phyloP scores from a whole-genome alignment of 2,329 filamentous ascomycete species.

The Stagonosporopsis vannaccii region DNA sequence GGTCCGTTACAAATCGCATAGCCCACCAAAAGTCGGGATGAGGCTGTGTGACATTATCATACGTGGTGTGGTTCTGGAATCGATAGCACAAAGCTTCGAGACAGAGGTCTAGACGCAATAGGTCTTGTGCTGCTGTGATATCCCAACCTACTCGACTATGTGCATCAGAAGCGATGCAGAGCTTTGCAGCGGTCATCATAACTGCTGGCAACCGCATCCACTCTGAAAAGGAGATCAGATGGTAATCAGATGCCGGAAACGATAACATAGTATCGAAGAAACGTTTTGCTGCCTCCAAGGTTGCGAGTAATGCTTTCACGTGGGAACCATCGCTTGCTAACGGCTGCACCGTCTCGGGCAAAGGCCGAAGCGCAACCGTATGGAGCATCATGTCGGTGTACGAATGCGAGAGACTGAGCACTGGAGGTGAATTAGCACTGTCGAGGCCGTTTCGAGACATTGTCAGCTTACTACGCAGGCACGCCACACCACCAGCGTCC shows the following conservation, averaged over 20 bases:
- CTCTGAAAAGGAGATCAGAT: constrained; percentile 42
- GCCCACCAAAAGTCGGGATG: constrained; percentile 43
- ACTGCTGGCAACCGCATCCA: constrained; percentile 45
- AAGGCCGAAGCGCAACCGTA: constrained; percentile 33
- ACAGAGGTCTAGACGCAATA: constrained; percentile 41
- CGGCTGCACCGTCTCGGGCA: background rate
- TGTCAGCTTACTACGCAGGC: constrained; percentile 28
- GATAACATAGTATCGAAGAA: constrained; percentile 74
- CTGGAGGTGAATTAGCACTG: constrained; percentile 23
- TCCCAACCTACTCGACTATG: constrained; percentile 40
- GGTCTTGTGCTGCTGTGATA: constrained; percentile 40
- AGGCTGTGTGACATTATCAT: constrained; percentile 31
- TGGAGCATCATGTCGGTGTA: constrained; percentile 41
- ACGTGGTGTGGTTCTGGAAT: constrained; percentile 40
- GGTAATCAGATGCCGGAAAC: constrained; percentile 66
- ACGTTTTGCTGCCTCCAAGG: constrained; percentile 69
- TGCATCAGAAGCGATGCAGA: constrained; percentile 39
- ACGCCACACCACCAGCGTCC: constrained; percentile 17
- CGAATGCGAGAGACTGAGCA: constrained; percentile 37
- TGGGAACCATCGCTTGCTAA: constrained; percentile 19
- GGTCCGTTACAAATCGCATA: constrained; percentile 40
- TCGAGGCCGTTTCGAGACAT: background rate
- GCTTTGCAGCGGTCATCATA: constrained; percentile 37
- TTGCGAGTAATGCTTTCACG: constrained; percentile 34
- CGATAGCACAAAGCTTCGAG: constrained; percentile 45